These are phyloP conservation scores for Ampelocalamus luodianensis DNA, from an alignment of 176 grass and related monocot species.

Conservation along the genomic window DNA sequence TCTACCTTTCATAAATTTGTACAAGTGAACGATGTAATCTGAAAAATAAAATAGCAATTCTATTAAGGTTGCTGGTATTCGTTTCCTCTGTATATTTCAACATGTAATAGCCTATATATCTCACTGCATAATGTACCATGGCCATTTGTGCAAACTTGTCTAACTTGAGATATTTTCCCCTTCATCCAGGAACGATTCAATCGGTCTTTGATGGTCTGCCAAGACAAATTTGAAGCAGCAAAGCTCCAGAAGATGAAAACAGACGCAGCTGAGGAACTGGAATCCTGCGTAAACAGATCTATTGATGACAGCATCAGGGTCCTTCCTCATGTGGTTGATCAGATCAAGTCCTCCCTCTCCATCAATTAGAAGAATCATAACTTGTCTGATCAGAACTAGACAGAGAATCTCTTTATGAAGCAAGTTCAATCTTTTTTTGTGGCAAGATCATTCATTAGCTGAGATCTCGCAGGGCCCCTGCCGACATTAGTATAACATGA, in stretches of 20 bases:
- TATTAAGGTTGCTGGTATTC: background rate
- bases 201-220: constrained; percentile 77
- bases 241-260: constrained; percentile 85
- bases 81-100: background rate
- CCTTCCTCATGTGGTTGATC: constrained; percentile 72
- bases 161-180: background rate
- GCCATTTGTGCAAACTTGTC: background rate
- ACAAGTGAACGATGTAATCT: background rate
- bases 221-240: constrained; percentile 83
- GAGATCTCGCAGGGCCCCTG: background rate
- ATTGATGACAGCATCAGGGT: constrained; percentile 74
- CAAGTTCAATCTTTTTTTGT: background rate
- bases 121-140: background rate
- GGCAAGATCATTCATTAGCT: background rate
- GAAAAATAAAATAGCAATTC: background rate
- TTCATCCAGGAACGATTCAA: constrained; percentile 76
- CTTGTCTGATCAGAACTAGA: constrained; percentile 13
- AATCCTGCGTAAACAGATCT: constrained; percentile 74
- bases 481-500: background rate
- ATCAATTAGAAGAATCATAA: constrained; percentile 55
- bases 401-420: background rate
- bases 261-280: constrained; percentile 61
- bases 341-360: constrained; percentile 72
- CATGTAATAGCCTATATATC: background rate
- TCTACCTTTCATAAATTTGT: background rate